Conservation (phyloP, 441 rosid genomes). For the Arabidopsis hybrid region DNA sequence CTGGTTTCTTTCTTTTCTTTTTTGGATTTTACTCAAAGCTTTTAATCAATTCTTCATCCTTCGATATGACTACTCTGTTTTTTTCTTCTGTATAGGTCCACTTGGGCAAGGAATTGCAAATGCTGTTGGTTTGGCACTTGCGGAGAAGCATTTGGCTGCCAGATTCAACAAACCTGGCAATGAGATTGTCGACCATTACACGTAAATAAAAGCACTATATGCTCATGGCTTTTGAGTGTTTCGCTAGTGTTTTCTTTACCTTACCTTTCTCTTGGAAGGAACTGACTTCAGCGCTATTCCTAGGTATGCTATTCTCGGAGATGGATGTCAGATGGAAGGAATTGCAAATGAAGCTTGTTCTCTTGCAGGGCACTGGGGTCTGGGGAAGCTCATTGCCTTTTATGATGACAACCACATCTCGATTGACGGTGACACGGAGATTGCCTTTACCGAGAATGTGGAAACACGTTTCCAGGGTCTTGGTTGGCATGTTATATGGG, state of each 20-base stretch:
- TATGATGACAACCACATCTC: slow-evolving; percentile 69
- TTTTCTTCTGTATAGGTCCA: slow-evolving; percentile 64
- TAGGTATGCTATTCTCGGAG: slow-evolving; percentile 58
- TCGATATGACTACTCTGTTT: too few relatives aligned
- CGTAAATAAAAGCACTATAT: slow-evolving; percentile 40
- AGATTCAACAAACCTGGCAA: slow-evolving; percentile 89
- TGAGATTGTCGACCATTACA: slow-evolving; percentile 91
- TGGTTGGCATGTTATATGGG: slow-evolving; percentile 72
- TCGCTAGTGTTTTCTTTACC: background rate
- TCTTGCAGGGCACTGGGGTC: slow-evolving; percentile 63
- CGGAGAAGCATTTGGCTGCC: slow-evolving; percentile 96
- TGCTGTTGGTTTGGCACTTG: slow-evolving; percentile 99
- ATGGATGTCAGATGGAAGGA: slow-evolving; percentile 74
- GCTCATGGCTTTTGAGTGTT: background rate
- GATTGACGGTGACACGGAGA: slow-evolving; percentile 62
- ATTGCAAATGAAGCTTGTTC: slow-evolving; percentile 64
- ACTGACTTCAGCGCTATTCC: slow-evolving; percentile 8
- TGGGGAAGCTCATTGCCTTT: slow-evolving; percentile 64
- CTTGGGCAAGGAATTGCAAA: slow-evolving; percentile 98
- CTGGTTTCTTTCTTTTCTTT: slow-evolving; percentile 54
- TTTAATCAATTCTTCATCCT: too few relatives aligned
- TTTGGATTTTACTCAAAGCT: too few relatives aligned
- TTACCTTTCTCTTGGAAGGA: background rate
- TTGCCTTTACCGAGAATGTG: slow-evolving; percentile 62
- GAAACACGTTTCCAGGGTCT: slow-evolving; percentile 61